Percentiles rank a stretch among this genome's conserved stretches.
phyloP scores from a whole-genome alignment of 164 flowering plant species.

The Kingdonia uniflora region DNA sequence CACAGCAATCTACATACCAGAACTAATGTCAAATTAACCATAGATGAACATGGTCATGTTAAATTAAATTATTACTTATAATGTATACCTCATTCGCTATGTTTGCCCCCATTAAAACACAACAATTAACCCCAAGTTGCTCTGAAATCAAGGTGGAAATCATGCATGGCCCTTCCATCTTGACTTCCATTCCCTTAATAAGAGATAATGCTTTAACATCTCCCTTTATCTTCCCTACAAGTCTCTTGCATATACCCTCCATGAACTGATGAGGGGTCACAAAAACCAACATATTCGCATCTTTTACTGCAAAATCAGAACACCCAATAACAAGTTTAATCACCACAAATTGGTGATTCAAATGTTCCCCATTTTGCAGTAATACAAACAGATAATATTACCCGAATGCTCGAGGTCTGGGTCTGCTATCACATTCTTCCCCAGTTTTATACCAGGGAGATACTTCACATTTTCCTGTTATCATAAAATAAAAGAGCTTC shows the following conservation, averaged over 20 bases:
- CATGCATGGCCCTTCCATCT: slow-evolving; percentile 88
- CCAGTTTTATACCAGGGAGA: slow-evolving; percentile 90
- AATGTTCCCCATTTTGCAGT: not conserved
- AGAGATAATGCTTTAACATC: slow-evolving; percentile 76
- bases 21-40: not conserved
- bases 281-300: slow-evolving; percentile 85
- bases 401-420: slow-evolving; percentile 90
- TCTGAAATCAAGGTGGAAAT: slow-evolving; percentile 67
- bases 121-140: slow-evolving; percentile 67
- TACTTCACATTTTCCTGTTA: slow-evolving; percentile 87
- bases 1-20: slow-evolving; percentile 60
- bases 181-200: slow-evolving; percentile 95
- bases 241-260: slow-evolving; percentile 75
- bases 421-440: slow-evolving; percentile 88
- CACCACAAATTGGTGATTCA: not conserved
- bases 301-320: slow-evolving; percentile 51
- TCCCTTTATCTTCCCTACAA: slow-evolving; percentile 56
- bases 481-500: not conserved
- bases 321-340: slow-evolving; percentile 1
- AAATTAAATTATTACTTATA: no score
- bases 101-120: slow-evolving; percentile 97
- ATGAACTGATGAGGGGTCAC: slow-evolving; percentile 95
- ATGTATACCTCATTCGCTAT: slow-evolving; percentile 76
- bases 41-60: no score
- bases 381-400: slow-evolving; percentile 8